phyloP scores from a whole-genome alignment of 352 stramenopile genomes.

The Globisporangium mamillatum region DNA sequence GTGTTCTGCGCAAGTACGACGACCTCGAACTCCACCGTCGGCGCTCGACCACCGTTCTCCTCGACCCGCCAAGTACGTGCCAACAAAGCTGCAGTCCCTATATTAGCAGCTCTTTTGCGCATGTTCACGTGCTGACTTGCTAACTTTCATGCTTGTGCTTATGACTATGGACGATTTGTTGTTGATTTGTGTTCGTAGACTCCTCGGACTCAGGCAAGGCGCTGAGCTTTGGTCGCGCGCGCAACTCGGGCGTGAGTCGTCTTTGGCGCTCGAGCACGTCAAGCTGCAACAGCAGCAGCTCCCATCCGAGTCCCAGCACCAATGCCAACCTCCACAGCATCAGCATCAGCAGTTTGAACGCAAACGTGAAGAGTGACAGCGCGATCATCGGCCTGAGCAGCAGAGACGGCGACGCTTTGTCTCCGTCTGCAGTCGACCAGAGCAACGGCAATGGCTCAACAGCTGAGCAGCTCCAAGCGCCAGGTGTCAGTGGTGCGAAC shows the following conservation, averaged over 20 bases:
- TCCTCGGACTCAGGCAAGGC: constrained; percentile 46
- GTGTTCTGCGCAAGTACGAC: constrained; percentile 64
- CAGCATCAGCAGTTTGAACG: background rate
- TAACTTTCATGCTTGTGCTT: background rate
- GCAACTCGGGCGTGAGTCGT: constrained; percentile 62
- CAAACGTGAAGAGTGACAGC: background rate
- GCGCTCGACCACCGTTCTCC: constrained; percentile 48
- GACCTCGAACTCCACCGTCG: constrained; percentile 48
- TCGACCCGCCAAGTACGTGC: constrained; percentile 58
- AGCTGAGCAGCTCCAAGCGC: background rate
- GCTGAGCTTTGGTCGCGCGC: constrained; percentile 48
- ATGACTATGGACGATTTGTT: background rate
- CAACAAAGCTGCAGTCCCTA: background rate
- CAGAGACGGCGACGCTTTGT: background rate
- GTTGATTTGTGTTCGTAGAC: constrained; percentile 18
- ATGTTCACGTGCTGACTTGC: background rate
- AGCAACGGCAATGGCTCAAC: background rate
- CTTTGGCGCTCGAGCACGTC: constrained; percentile 47
- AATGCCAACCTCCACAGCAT: background rate
- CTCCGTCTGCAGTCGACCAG: background rate
- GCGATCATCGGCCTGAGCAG: background rate
- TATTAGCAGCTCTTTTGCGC: background rate
- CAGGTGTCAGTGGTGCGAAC: background rate
- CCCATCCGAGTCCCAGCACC: constrained; percentile 11
- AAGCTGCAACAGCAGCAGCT: constrained; percentile 22